Conservation (phyloP, 2,329 filamentous ascomycete genomes). For the Fusarium sp. region DNA sequence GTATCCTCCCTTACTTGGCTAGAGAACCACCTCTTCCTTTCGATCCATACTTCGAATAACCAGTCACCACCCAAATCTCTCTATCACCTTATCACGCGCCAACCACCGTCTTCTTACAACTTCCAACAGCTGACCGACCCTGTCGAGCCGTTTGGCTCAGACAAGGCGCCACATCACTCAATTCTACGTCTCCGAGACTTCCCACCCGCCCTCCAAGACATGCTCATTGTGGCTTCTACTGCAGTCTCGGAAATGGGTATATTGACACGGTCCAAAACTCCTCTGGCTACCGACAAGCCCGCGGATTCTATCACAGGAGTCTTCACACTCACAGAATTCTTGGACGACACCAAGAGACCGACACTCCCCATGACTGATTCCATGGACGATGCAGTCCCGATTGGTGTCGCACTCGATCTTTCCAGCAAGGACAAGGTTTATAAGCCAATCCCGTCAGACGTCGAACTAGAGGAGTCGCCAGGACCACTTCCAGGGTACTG, state of each 20-base stretch:
- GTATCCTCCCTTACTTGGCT: constrained; percentile 89
- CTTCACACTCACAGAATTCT: constrained; percentile 78
- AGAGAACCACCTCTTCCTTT: constrained; percentile 85
- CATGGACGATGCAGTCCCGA: constrained; percentile 75
- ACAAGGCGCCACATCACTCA: constrained; percentile 79
- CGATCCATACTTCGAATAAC: constrained; percentile 77
- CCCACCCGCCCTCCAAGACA: constrained; percentile 81
- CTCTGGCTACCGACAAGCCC: constrained; percentile 70
- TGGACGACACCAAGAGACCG: constrained; percentile 79
- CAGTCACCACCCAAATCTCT: constrained; percentile 70
- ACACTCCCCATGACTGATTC: constrained; percentile 75
- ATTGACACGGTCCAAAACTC: constrained; percentile 76
- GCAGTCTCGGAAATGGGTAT: constrained; percentile 82
- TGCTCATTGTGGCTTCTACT: constrained; percentile 85
- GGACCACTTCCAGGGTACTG: constrained; percentile 86
- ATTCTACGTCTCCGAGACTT: constrained; percentile 83
- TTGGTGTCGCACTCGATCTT: constrained; percentile 86
- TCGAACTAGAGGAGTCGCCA: constrained; percentile 80
- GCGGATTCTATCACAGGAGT: constrained; percentile 70
- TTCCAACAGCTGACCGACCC: constrained; percentile 82
- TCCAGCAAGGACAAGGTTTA: constrained; percentile 82
- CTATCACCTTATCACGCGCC: constrained; percentile 83
- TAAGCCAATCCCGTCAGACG: constrained; percentile 80
- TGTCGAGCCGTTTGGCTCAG: constrained; percentile 76
- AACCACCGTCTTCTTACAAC: constrained; percentile 68